A percentile compares a stretch with the other conserved stretches of the same genome.
These are phyloP conservation scores for Neurospora sp. DNA, from an alignment of 495 filamentous ascomycete species.

Conservation along the genomic window DNA sequence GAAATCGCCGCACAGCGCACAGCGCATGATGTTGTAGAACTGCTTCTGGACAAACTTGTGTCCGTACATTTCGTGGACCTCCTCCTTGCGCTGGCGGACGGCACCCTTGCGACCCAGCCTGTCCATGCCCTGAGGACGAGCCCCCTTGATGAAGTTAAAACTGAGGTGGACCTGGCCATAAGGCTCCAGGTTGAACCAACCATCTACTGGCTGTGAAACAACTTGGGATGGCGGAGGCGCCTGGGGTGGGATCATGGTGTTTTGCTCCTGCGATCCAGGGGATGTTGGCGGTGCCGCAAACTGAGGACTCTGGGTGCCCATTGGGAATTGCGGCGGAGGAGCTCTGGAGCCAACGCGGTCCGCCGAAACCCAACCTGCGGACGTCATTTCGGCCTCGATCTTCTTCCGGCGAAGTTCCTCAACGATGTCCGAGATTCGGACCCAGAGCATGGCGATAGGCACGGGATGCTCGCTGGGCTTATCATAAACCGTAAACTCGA, in stretches of 20 bases:
- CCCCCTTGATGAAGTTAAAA: slow-evolving; percentile 72
- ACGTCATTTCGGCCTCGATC: slow-evolving; percentile 87
- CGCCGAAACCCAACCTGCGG: slow-evolving; percentile 90
- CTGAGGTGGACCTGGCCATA: slow-evolving; percentile 75
- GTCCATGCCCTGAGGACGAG: slow-evolving; percentile 57
- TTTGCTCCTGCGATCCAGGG: slow-evolving; percentile 16
- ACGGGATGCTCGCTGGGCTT: slow-evolving; percentile 81
- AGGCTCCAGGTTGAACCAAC: slow-evolving; percentile 95
- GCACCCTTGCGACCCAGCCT: slow-evolving; percentile 89
- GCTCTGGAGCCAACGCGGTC: slow-evolving; percentile 68
- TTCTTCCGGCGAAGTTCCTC: slow-evolving; percentile 97
- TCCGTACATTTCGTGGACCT: slow-evolving; percentile 94
- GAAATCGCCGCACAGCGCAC: slow-evolving; percentile 94
- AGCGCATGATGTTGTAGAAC: slow-evolving; percentile 99
- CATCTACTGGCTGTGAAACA: slow-evolving; percentile 67
- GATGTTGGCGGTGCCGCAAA: slow-evolving; percentile 29
- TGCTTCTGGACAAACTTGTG: slow-evolving; percentile 97
- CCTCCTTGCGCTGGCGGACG: slow-evolving; percentile 92
- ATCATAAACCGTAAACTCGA: slow-evolving; percentile 96
- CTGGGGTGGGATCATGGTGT: slow-evolving; percentile 9
- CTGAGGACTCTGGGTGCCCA: slow-evolving; percentile 37
- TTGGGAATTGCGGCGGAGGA: slow-evolving; percentile 44
- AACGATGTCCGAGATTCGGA: slow-evolving; percentile 91
- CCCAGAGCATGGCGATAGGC: slow-evolving; percentile 92
- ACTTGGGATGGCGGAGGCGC: slow-evolving; percentile 25